Evolutionary conservation across 1,139 yeast species (phyloP), one percentile per base, ranked within the genome.

Genomic region (Insectozyma bohioensis): DNA sequence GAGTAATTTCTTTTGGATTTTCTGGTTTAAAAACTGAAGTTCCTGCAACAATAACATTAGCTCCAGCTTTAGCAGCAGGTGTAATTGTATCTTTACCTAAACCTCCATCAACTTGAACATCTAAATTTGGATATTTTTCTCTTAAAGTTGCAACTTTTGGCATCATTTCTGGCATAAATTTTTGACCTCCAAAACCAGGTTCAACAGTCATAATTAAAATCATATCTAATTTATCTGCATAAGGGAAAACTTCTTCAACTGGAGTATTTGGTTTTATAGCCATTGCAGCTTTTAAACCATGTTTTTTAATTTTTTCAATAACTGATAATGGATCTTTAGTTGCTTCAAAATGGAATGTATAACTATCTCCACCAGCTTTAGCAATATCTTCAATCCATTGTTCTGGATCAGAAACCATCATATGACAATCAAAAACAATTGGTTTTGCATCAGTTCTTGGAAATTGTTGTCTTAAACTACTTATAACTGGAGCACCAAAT

Each of bases 181-280:
- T 85, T 62, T 92, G 99, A 30, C 99, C 99, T 21, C 98, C 98
- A 54, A 92, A 92, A 1, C 98, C 98, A 6, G 98, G 98, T 61
- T 92, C 98, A 27, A 92, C 98, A 3, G 98, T 92, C 98, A 92
- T 94, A 33, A 92, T 83, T 41, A 92, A 72, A 6, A 88, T 92
- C 95, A 92, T 85, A 57, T 94, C 97, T 48, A 92, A 69, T 44
- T 78, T 67, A 35, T 83, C 81, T 20, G 81, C 94, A 45, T 86
- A 63, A 19, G 86, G 92, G 51, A 71, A 81, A 30, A 90, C 72
- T 3, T 78, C 95, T 40, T 85, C 95, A 16, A 86, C 95, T 1
- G 94, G 81, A 1, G 99, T 94, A 20, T 83, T 85, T 34, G 99
- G 99, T 61, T 92, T 92, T 50, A 92, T 72, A 8, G 97, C 95